These are phyloP conservation scores for Rhizoclosmatium globosum DNA, from an alignment of 192 early-diverging fungal species.

Conservation along the genomic window DNA sequence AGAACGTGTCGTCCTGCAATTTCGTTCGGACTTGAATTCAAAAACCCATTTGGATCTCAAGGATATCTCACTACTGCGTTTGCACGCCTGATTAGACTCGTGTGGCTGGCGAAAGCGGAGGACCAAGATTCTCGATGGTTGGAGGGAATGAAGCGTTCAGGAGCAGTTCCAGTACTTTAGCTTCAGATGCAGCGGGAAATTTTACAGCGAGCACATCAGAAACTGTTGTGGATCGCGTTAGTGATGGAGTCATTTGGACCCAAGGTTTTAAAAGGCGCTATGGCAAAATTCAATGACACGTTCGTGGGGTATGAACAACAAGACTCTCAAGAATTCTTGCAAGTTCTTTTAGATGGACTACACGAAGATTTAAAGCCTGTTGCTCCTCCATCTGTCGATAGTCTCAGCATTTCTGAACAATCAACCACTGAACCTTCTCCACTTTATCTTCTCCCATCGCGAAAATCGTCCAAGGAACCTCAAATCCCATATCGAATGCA, in stretches of 20 bases:
- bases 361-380: constrained; percentile 70
- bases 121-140: constrained; percentile 34
- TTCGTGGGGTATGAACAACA: constrained; percentile 86
- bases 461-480: constrained; percentile 23
- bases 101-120: constrained; percentile 22
- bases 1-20: constrained; percentile 10
- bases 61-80: constrained; percentile 74
- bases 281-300: constrained; percentile 55
- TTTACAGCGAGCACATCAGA: not conserved
- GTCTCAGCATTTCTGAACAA: not conserved
- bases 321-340: constrained; percentile 91
- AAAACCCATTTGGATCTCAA: constrained; percentile 66
- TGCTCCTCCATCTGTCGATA: constrained; percentile 41
- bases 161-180: not conserved
- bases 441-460: constrained; percentile 16
- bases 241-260: not conserved
- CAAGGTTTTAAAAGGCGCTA: constrained; percentile 3
- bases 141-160: constrained; percentile 39
- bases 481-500: constrained; percentile 51
- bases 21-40: constrained; percentile 58
- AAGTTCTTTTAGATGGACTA: constrained; percentile 80
- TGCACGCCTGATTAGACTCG: constrained; percentile 69
- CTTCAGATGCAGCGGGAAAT: not conserved
- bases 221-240: not conserved
- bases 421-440: not conserved